Conservation (phyloP, 1,284 basidiomycete species). For the Ustilago trichophora region DNA sequence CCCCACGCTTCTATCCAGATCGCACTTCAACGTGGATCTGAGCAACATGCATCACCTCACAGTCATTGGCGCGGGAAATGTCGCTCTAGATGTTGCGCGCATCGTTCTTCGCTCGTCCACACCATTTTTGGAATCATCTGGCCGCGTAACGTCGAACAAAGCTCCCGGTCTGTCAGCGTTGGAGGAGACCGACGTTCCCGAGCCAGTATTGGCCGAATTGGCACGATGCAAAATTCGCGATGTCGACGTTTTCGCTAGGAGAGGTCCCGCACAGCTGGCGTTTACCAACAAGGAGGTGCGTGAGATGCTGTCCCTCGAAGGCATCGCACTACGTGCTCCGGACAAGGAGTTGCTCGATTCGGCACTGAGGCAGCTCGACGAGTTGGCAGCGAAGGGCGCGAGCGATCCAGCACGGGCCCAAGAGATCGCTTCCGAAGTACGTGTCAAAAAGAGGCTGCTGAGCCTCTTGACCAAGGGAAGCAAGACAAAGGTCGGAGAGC, state of each 20-base stretch:
- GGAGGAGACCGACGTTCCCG: conserved; percentile 81
- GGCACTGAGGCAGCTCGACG: conserved; percentile 54
- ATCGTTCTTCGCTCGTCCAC: conserved; percentile 75
- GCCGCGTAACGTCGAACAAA: conserved; percentile 18
- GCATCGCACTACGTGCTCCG: conserved; percentile 73
- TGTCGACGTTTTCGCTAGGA: conserved; percentile 83
- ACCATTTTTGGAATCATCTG: conserved; percentile 31
- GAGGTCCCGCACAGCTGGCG: conserved; percentile 87
- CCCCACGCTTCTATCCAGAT: not conserved
- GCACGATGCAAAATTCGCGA: conserved; percentile 74
- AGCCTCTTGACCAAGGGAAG: conserved; percentile 78
- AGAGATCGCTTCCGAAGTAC: conserved; percentile 46
- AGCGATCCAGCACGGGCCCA: conserved; percentile 7
- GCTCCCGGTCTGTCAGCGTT: conserved; percentile 71
- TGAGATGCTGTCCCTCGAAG: conserved; percentile 83
- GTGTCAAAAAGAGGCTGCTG: conserved; percentile 70
- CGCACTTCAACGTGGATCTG: conserved; percentile 70
- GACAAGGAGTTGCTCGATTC: conserved; percentile 64
- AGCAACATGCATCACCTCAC: conserved; percentile 74
- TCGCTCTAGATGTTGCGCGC: conserved; percentile 90
- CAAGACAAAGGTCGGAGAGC: conserved; percentile 64
- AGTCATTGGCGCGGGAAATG: conserved; percentile 94
- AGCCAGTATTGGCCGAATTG: conserved; percentile 78
- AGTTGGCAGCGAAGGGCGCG: conserved; percentile 25
- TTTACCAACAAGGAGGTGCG: conserved; percentile 95